These are phyloP conservation scores for Rubus parviflorus DNA, from an alignment of 306 rosid genomes.

Conservation along the genomic window DNA sequence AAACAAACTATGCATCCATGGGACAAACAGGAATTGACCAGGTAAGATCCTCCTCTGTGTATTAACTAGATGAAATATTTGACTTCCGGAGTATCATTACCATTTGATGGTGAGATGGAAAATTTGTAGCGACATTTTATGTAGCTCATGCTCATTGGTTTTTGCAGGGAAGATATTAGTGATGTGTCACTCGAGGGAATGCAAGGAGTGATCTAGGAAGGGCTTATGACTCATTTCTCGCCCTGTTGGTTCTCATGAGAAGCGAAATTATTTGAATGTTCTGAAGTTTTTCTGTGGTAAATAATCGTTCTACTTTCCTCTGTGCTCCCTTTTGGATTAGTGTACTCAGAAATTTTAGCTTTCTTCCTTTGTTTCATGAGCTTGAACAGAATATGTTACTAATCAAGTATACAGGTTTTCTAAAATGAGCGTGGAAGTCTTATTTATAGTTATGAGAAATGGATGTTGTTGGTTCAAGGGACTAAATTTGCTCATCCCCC, in stretches of 20 bases:
- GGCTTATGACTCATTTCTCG: neutral
- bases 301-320: slow-evolving; percentile 7
- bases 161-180: slow-evolving; percentile 62
- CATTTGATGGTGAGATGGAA: neutral
- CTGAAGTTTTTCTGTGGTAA: neutral
- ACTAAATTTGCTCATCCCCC: neutral
- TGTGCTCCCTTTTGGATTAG: neutral
- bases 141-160: slow-evolving; percentile 11
- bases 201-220: neutral
- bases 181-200: neutral
- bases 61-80: neutral
- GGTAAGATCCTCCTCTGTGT: slow-evolving; percentile 26
- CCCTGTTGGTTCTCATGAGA: neutral
- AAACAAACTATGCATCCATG: slow-evolving; percentile 23
- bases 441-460: neutral
- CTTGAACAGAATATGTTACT: slow-evolving; percentile 6
- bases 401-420: neutral
- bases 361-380: neutral
- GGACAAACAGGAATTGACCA: slow-evolving; percentile 35
- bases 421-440: no score
- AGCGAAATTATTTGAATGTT: neutral
- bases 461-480: no score
- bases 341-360: slow-evolving; percentile 6
- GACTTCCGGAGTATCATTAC: neutral
- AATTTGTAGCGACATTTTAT: neutral